Percentiles rank a stretch among this genome's conserved stretches.
These are phyloP conservation scores for Gastrolobium villosum DNA, from an alignment of 306 rosid species.

Conservation along the genomic window DNA sequence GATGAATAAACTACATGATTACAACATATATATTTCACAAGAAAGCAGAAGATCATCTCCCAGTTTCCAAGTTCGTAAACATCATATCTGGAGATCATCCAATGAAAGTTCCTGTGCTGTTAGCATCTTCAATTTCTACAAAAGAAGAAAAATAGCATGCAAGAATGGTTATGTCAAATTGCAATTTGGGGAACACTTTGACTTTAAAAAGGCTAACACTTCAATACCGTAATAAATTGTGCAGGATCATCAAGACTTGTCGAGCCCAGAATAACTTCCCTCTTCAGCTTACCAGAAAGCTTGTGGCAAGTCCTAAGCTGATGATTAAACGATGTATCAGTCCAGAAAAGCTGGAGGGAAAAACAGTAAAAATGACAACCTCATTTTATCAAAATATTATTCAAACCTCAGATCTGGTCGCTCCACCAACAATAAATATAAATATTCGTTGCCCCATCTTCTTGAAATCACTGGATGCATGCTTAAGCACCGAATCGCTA, in stretches of 20 bases:
- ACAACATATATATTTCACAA: conserved; percentile 52
- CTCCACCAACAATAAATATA: conserved; percentile 95
- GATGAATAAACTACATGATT: conserved; percentile 45
- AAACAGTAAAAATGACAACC: conserved; percentile 15
- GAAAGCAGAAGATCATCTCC: conserved; percentile 33
- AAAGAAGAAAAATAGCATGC: conserved; percentile 14
- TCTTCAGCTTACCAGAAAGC: conserved; percentile 82
- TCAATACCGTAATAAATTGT: conserved; percentile 78
- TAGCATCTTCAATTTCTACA: conserved; percentile 93
- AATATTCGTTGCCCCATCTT: conserved; percentile 94
- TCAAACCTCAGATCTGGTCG: conserved; percentile 95
- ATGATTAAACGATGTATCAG: conserved; percentile 46
- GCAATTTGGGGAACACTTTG: conserved; percentile 32
- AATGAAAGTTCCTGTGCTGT: conserved; percentile 74
- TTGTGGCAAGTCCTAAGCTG: conserved; percentile 98
- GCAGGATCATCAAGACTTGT: conserved; percentile 95
- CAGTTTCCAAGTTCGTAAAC: conserved; percentile 40
- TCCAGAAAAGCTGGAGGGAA: conserved; percentile 34
- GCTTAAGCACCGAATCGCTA: conserved; percentile 84
- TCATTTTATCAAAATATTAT: conserved; percentile 5
- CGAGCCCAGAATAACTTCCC: conserved; percentile 91
- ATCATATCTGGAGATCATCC: conserved; percentile 92
- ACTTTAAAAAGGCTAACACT: conserved; percentile 24
- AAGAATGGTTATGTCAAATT: conserved; percentile 26
- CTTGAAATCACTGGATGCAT: conserved; percentile 83